Evolutionary conservation across 371 early-diverging fungal species (phyloP), one percentile per base, ranked within the genome.

Genomic region (Mortierella polycephala): DNA sequence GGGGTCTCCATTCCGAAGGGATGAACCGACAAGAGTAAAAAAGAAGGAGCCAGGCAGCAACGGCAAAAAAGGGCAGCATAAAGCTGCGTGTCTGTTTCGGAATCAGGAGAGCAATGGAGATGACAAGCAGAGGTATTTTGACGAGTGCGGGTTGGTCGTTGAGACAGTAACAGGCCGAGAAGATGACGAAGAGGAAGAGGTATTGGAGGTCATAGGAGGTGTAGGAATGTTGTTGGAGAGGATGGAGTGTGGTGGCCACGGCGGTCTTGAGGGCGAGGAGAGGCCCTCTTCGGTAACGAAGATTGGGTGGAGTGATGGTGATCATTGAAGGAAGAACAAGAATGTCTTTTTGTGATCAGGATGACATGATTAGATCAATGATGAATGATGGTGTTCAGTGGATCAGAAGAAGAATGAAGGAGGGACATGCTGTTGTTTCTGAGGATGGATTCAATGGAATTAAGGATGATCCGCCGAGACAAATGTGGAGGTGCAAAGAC

Each of bases 11-110:
- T 4, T 84, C 70, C 21, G 82, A 70, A 14, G 90, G 89, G 54
- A 92, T 89, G 71, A 85, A 90, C 58, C 89, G 86, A 51, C 86
- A 87, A 57, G 85, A 77, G 64, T 86, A 85, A 56, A 89, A 92
- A 21, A 88, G 83, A 21, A 87, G 47, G 23, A 90, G 81, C 88
- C 89, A 92, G 20, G 87, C 75, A 8, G 86, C 85, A 7, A 89
- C 84, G 13, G 91, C 89, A 52, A 88, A 49, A 42, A 87, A 86
- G n/a, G 89, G 88, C 8, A 85, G 45, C 47, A 83, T 81, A 56
- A 89, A 88, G 20, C 14, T 20, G 37, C 82, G 74, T 10, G 82
- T 47, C 2, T 37, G 40, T 39, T 55, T 51, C 9, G 75, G 71
- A 42, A 77, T 21, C 23, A 79, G 58, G 40, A 67, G 63, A 39